Evolutionary conservation across 805 yeast species (phyloP).

Genomic region (Allodekkera sacchari): DNA sequence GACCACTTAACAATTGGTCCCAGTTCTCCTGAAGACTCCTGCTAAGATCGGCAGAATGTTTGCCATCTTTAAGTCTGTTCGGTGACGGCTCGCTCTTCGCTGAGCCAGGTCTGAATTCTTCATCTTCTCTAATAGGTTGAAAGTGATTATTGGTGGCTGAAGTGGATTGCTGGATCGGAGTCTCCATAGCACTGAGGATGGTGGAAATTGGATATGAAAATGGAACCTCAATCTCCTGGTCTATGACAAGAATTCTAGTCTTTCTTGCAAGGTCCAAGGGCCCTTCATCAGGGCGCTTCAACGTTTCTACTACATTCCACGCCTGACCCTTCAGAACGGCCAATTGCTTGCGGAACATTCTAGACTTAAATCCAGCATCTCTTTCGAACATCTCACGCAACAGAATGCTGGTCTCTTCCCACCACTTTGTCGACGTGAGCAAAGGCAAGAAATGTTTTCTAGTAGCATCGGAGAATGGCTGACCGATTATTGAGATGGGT

Average conservation of each 20-base stretch:
- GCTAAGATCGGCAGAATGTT: too few species aligned
- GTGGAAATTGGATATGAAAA: slow-evolving; percentile 28
- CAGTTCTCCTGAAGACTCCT: slow-evolving; percentile 21
- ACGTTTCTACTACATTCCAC: slow-evolving; percentile 60
- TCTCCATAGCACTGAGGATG: slow-evolving; percentile 36
- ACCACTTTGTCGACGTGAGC: slow-evolving; percentile 56
- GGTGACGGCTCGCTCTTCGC: not conserved
- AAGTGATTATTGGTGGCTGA: not conserved
- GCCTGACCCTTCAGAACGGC: slow-evolving; percentile 74
- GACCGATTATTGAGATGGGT: slow-evolving; percentile 56
- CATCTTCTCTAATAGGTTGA: not conserved
- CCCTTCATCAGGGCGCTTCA: slow-evolving; percentile 49
- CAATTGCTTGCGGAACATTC: slow-evolving; percentile 62
- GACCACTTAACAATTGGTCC: slow-evolving; percentile 23
- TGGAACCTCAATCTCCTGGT: slow-evolving; percentile 55
- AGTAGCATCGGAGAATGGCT: slow-evolving; percentile 52
- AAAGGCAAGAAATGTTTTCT: slow-evolving; percentile 49
- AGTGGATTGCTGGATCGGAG: slow-evolving; percentile 21
- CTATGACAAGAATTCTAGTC: slow-evolving; percentile 48
- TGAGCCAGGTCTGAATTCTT: not conserved
- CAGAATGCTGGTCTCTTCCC: slow-evolving; percentile 50
- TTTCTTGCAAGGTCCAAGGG: slow-evolving; percentile 60
- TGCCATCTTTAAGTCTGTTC: too few species aligned
- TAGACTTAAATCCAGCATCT: slow-evolving; percentile 54
- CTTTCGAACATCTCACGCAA: slow-evolving; percentile 41